Evolutionary conservation across 257 asterid species (phyloP).

Genomic region (Solanum chiquidenum): DNA sequence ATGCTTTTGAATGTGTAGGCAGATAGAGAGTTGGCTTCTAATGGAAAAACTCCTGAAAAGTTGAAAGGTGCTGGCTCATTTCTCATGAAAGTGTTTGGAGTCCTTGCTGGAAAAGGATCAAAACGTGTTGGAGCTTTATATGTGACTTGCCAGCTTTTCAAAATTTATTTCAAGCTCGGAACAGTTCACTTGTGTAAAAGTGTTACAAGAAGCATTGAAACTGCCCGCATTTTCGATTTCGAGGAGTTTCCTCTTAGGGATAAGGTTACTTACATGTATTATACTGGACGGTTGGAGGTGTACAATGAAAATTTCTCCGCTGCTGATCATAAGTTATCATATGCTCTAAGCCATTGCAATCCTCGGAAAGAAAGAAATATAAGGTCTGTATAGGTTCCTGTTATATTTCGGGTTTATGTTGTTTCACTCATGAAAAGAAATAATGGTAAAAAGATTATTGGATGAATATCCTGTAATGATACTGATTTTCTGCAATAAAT

Average conservation of each 20-base stretch:
- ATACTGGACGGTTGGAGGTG: constrained; percentile 95
- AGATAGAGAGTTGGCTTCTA: constrained; percentile 76
- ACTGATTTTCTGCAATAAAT: neutral
- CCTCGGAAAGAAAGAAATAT: constrained; percentile 60
- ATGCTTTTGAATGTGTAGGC: constrained; percentile 49
- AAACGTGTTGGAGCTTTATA: constrained; percentile 93
- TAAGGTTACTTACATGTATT: constrained; percentile 96
- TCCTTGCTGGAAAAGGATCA: constrained; percentile 92
- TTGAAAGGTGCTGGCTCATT: constrained; percentile 93
- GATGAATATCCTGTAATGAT: neutral
- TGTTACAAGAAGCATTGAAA: constrained; percentile 93
- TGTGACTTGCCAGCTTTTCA: constrained; percentile 89
- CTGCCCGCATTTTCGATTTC: constrained; percentile 85
- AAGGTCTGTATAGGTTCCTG: constrained; percentile 35
- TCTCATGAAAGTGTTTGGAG: constrained; percentile 94
- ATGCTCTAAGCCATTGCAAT: constrained; percentile 64
- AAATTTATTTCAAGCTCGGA: constrained; percentile 91
- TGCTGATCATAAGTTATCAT: constrained; percentile 90
- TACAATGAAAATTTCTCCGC: constrained; percentile 89
- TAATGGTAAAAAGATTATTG: neutral
- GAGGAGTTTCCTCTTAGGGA: constrained; percentile 95
- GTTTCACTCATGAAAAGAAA: neutral
- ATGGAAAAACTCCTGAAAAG: constrained; percentile 83
- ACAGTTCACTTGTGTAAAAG: constrained; percentile 90
- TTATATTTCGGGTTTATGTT: neutral